These are phyloP conservation scores for Dujonia santamariae DNA, from an alignment of 1,139 yeast species.

Conservation along the genomic window DNA sequence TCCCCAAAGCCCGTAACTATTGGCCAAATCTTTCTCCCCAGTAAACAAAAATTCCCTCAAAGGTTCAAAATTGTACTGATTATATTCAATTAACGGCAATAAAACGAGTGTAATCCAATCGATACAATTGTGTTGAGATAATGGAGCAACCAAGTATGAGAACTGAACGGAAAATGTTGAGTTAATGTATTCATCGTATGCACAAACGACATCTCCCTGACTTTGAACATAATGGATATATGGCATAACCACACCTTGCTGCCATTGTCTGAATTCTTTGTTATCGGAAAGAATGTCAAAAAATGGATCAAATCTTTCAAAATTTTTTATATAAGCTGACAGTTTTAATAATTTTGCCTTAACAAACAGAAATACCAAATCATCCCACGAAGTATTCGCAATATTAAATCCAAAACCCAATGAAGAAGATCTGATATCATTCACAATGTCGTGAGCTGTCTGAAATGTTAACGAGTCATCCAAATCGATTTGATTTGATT, in stretches of 20 bases:
- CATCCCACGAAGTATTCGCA: no score
- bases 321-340: conserved; percentile 18
- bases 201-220: conserved; percentile 14
- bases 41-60: conserved; percentile 27
- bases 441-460: conserved; percentile 6
- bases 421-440: conserved; percentile 3
- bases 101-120: conserved; percentile 30
- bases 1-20: conserved; percentile 27
- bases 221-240: conserved; percentile 28
- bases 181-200: background rate
- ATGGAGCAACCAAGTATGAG: conserved; percentile 22
- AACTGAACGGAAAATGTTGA: conserved; percentile 13
- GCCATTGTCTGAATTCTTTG: conserved; percentile 26
- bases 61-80: conserved; percentile 21
- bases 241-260: conserved; percentile 25
- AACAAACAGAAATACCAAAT: no score
- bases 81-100: conserved; percentile 25
- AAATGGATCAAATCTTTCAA: conserved; percentile 15
- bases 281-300: conserved; percentile 15
- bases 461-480: no score
- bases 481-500: no score
- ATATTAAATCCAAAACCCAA: conserved; percentile 2
- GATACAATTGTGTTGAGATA: conserved; percentile 13
- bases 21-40: conserved; percentile 6
- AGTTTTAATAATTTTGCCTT: no score